phyloP scores from a whole-genome alignment of 371 early-diverging fungal species.

The Astathelohania contejeani region DNA sequence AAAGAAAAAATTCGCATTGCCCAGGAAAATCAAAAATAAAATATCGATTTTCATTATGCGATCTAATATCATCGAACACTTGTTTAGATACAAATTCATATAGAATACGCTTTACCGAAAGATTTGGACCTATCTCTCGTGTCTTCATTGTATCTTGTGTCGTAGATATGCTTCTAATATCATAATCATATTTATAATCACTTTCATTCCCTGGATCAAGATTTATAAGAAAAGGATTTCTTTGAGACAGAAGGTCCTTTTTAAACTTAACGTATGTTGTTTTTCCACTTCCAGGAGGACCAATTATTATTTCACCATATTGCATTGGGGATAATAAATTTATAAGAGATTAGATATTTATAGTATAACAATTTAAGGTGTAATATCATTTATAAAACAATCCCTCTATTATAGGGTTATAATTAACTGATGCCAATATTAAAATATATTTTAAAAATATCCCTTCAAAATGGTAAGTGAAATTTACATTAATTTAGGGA shows the following conservation, averaged over 20 bases:
- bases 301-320: constrained; percentile 36
- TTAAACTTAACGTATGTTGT: constrained; percentile 29
- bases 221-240: constrained; percentile 20
- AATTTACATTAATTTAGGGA: constrained; percentile 45
- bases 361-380: too few species aligned
- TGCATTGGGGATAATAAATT: too few species aligned
- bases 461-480: constrained; percentile 37
- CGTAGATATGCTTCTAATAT: constrained; percentile 3
- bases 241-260: constrained; percentile 11
- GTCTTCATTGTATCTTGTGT: constrained; percentile 13
- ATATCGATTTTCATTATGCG: constrained; percentile 7
- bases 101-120: constrained; percentile 20
- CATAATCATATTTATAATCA: constrained; percentile 12
- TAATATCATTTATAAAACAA: too few species aligned
- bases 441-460: too few species aligned
- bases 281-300: constrained; percentile 40
- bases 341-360: too few species aligned
- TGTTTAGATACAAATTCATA: constrained; percentile 10
- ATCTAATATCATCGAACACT: constrained; percentile 18
- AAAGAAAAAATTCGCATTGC: constrained; percentile 33
- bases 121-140: constrained; percentile 27
- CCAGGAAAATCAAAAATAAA: constrained; percentile 38
- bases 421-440: too few species aligned
- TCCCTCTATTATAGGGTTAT: too few species aligned
- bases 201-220: constrained; percentile 34